phyloP scores from a whole-genome alignment of 1,139 yeast species.

The Hansenula anomala region DNA sequence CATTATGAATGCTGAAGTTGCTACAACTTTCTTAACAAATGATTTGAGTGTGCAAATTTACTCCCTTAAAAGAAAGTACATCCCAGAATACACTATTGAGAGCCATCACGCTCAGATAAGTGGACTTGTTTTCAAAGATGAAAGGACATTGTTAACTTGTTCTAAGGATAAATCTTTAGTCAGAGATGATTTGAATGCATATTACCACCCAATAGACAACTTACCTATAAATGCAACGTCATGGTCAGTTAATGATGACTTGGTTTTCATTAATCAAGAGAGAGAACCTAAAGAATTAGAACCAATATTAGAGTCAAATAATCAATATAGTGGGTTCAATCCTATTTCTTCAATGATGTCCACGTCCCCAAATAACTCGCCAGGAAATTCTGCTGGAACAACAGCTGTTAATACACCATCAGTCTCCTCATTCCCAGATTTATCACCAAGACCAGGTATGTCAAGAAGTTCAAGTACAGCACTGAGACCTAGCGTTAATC shows the following conservation, averaged over 20 bases:
- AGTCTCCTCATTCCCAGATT: constrained; percentile 2
- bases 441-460: constrained; percentile 20
- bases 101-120: constrained; percentile 45
- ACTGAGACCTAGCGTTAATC: constrained; percentile 14
- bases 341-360: constrained; percentile 1
- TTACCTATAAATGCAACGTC: constrained; percentile 48
- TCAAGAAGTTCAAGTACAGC: constrained; percentile 19
- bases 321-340: constrained; percentile 3
- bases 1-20: constrained; percentile 53
- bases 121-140: constrained; percentile 45
- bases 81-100: constrained; percentile 67
- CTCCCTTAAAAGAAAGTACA: constrained; percentile 65
- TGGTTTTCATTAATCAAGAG: constrained; percentile 51
- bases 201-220: constrained; percentile 49
- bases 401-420: neutral
- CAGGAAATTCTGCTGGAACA: constrained; percentile 5
- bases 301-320: constrained; percentile 1
- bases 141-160: constrained; percentile 45
- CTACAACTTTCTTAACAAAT: constrained; percentile 72
- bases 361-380: no score
- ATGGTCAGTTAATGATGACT: constrained; percentile 51
- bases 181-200: constrained; percentile 49
- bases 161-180: constrained; percentile 49
- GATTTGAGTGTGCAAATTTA: constrained; percentile 73
- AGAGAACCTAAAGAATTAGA: constrained; percentile 16